phyloP scores from a whole-genome alignment of 257 asterid species.

The Solanum chiquidenum region DNA sequence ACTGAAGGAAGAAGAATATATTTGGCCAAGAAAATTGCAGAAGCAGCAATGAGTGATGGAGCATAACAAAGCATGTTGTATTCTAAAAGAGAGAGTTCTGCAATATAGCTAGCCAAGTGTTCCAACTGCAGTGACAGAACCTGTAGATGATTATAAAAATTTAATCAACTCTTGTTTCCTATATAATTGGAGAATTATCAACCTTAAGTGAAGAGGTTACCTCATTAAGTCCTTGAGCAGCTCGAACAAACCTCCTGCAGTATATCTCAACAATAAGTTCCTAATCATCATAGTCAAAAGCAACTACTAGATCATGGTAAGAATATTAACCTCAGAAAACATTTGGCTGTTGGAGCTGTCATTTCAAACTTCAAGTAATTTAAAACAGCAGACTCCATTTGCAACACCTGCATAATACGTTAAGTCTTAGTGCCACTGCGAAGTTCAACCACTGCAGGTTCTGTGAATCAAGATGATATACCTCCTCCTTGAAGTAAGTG shows the following conservation, averaged over 20 bases:
- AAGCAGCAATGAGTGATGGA: slow-evolving; percentile 46
- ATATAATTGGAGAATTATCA: not conserved
- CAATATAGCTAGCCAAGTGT: slow-evolving; percentile 43
- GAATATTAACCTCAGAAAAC: slow-evolving; percentile 58
- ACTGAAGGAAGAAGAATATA: slow-evolving; percentile 24
- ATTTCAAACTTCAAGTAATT: slow-evolving; percentile 80
- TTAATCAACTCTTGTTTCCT: not conserved
- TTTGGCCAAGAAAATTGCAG: slow-evolving; percentile 42
- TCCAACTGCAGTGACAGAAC: slow-evolving; percentile 65
- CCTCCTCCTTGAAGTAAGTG: slow-evolving; percentile 87
- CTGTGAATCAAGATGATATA: slow-evolving; percentile 1
- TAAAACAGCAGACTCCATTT: slow-evolving; percentile 75
- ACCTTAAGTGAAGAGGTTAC: slow-evolving; percentile 11
- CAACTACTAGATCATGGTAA: not conserved
- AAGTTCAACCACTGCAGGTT: not conserved
- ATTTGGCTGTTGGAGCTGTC: slow-evolving; percentile 79
- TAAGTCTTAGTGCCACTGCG: not conserved
- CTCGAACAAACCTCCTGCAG: slow-evolving; percentile 77
- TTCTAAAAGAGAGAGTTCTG: slow-evolving; percentile 41
- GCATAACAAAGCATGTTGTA: slow-evolving; percentile 35
- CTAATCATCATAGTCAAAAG: not conserved
- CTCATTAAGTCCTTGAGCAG: slow-evolving; percentile 75
- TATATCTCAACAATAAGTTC: not conserved
- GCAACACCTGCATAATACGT: slow-evolving; percentile 44
- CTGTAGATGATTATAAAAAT: not conserved